Percentiles rank a stretch among this genome's conserved stretches.
Evolutionary conservation across 768 basidiomycete species (phyloP).

Genomic region (Hygrocybe coccinea): DNA sequence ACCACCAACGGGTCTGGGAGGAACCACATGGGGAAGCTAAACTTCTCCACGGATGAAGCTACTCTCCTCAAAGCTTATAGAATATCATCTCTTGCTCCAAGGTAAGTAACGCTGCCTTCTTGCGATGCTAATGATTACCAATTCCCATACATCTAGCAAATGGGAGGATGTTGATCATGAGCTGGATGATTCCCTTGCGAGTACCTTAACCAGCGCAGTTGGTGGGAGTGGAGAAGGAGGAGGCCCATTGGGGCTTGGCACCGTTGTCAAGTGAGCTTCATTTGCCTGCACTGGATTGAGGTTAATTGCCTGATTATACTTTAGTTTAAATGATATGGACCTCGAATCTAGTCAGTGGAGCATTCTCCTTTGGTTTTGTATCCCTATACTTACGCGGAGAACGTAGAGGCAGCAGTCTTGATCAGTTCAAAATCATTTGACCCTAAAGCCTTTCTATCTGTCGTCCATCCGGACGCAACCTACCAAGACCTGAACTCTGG

Average conservation of each 20-base stretch:
- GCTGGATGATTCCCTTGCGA: slow-evolving; percentile 68
- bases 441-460: slow-evolving; percentile 87
- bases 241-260: slow-evolving; percentile 78
- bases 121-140: background rate
- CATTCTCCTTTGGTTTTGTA: background rate
- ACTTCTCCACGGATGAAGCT: slow-evolving; percentile 74
- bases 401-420: slow-evolving; percentile 61
- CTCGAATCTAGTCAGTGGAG: slow-evolving; percentile 66
- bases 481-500: slow-evolving; percentile 86
- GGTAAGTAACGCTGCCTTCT: slow-evolving; percentile 38
- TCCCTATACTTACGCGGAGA: background rate
- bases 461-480: slow-evolving; percentile 89
- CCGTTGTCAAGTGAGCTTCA: slow-evolving; percentile 48
- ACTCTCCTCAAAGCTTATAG: slow-evolving; percentile 84
- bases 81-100: slow-evolving; percentile 70
- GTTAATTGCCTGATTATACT: background rate
- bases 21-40: slow-evolving; percentile 37
- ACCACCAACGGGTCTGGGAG: background rate
- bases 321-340: slow-evolving; percentile 63
- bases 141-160: slow-evolving; percentile 40
- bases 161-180: slow-evolving; percentile 94
- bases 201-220: slow-evolving; percentile 53
- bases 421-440: slow-evolving; percentile 94
- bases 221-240: slow-evolving; percentile 41
- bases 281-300: background rate